Evolutionary conservation across 2,329 filamentous ascomycete species (phyloP).

Genomic region (Scedosporium boydii): DNA sequence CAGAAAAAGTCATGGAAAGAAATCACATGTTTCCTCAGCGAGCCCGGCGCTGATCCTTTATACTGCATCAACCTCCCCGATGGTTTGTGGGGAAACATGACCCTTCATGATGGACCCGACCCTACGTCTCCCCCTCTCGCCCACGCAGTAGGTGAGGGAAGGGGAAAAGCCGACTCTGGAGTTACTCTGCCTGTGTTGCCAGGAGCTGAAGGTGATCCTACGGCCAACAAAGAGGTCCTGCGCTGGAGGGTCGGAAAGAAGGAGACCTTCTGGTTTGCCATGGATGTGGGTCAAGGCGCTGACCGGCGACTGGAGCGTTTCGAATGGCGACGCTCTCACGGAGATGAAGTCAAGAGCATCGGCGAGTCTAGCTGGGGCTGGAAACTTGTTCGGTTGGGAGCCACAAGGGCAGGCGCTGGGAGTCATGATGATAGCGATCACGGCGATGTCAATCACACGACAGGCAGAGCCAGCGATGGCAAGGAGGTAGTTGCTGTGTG

Average conservation of each 20-base stretch:
- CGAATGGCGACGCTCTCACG: conserved; percentile 2
- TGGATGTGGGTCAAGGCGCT: background rate
- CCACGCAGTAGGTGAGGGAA: background rate
- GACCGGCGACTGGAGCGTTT: background rate
- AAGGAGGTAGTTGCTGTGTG: conserved; percentile 3
- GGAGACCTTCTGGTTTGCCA: conserved; percentile 4
- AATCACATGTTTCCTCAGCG: background rate
- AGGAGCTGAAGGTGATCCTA: background rate
- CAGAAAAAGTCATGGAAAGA: background rate
- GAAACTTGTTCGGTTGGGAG: conserved; percentile 1
- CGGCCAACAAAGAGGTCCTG: background rate
- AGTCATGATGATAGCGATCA: background rate
- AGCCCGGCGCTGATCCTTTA: background rate
- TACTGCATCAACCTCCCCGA: background rate
- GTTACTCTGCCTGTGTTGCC: background rate
- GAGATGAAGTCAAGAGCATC: background rate
- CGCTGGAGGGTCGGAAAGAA: background rate
- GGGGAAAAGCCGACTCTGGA: background rate
- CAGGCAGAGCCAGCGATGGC: background rate
- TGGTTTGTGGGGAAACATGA: background rate
- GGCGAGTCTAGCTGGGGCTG: conserved; percentile 1
- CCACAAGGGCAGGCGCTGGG: background rate
- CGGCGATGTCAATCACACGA: background rate
- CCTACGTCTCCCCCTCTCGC: background rate
- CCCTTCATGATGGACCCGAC: background rate